Conservation (phyloP, 495 filamentous ascomycete genomes). For the Beverwykella pulmonaria region DNA sequence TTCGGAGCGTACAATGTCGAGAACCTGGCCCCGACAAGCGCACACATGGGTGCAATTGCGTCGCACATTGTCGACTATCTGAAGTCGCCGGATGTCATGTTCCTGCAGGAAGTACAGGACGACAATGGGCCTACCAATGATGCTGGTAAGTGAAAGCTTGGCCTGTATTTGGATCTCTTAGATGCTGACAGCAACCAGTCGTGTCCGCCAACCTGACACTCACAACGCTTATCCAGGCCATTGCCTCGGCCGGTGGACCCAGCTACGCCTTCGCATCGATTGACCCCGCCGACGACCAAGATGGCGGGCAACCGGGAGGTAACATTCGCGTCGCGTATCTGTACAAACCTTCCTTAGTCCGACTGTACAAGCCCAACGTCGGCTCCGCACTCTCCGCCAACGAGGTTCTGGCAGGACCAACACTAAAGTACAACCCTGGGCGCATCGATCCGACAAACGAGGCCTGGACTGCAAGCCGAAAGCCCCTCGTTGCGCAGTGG, state of each 20-base stretch:
- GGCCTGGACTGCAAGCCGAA: slow-evolving; percentile 57
- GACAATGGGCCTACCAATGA: slow-evolving; percentile 57
- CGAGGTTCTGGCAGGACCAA: slow-evolving; percentile 52
- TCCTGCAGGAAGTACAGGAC: slow-evolving; percentile 66
- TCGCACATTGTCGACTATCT: slow-evolving; percentile 59
- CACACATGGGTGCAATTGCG: slow-evolving; percentile 54
- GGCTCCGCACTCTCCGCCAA: slow-evolving; percentile 52
- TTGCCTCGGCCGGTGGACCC: slow-evolving; percentile 46
- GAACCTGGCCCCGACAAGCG: slow-evolving; percentile 55
- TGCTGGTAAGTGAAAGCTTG: slow-evolving; percentile 39
- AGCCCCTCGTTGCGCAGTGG: slow-evolving; percentile 63
- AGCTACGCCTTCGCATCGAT: slow-evolving; percentile 56
- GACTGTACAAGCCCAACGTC: slow-evolving; percentile 52
- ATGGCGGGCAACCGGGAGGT: slow-evolving; percentile 64
- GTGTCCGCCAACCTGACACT: slow-evolving; percentile 55
- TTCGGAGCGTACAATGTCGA: slow-evolving; percentile 65
- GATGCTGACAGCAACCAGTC: slow-evolving; percentile 24
- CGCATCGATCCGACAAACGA: slow-evolving; percentile 57
- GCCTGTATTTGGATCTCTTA: background rate
- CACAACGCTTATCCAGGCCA: slow-evolving; percentile 48
- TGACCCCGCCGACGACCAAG: slow-evolving; percentile 51
- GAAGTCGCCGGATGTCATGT: slow-evolving; percentile 57
- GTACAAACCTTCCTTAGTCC: slow-evolving; percentile 56
- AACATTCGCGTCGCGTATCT: slow-evolving; percentile 68
- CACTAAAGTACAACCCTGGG: slow-evolving; percentile 62